Evolutionary conservation across 176 grass and related monocot genomes (phyloP), one percentile per base, ranked within the genome.

Genomic region (Cenchrus fungigraminus): DNA sequence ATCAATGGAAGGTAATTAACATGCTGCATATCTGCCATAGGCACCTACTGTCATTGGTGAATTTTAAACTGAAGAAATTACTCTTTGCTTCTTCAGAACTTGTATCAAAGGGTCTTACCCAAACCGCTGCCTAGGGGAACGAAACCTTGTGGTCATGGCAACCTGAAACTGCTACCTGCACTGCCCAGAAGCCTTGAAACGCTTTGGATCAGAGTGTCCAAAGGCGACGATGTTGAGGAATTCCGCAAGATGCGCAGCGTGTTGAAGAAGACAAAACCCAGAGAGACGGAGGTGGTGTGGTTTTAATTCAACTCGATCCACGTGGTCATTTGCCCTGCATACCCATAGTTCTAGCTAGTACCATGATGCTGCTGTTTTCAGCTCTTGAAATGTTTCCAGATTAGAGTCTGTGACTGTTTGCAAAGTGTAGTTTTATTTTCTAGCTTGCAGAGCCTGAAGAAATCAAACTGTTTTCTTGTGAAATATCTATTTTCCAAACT

Each of bases 251-350:
- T 79, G 3, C 6, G 13, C 29, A 79, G 40, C 1, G 5, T 46
- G 6, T 45, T 63, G 42, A 63, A 63, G 42, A 78, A 62, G n/a
- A 78, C 57, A 63, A 78, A 47, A 25, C 76, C 58, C 5, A 63
- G 28, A 16, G 58, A 78, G 58, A 28, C 5, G 12, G 58, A 47
- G 57, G 42, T 78, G 20, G 40, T 47, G 3, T 78, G 43, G 58
- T 78, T 62, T 28, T 78, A 78, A 25, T 25, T 25, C 25, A 54
- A 14, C 52, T 54, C 4, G 45, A 46, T 46, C 45, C 45, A 25
- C 25, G 3, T 53, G 51, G 3, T 4, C 37, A 40, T 40, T 40
- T 40, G 37, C 37, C 25, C 37, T 9, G 45, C 45, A 46, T 46
- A 46, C 45, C 4, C 45, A 6, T 25, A 25, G 25, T 25, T 25